These are phyloP conservation scores for Saccharomycopsis babjevae DNA, from an alignment of 805 yeast species.

Conservation along the genomic window DNA sequence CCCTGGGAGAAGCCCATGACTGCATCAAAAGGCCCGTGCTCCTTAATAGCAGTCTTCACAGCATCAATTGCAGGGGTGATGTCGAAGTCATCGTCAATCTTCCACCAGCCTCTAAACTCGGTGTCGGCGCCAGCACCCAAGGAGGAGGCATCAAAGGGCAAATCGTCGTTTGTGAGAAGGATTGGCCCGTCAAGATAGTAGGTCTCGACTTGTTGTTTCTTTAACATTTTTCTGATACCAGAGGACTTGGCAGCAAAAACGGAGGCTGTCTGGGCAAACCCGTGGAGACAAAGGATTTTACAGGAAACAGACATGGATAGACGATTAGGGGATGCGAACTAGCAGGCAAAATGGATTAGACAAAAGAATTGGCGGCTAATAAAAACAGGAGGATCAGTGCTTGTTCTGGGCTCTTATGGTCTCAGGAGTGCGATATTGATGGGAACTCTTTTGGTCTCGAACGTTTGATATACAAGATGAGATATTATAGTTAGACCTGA, in stretches of 20 bases:
- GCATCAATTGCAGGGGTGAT: slow-evolving; percentile 33
- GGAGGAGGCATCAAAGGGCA: slow-evolving; percentile 45
- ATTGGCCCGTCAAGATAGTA: slow-evolving; percentile 76
- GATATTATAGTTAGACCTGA: too few species aligned
- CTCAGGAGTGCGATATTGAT: too few species aligned
- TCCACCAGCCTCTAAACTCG: slow-evolving; percentile 68
- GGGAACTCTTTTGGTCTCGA: too few species aligned
- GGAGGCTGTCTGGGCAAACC: slow-evolving; percentile 77
- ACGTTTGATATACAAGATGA: too few species aligned
- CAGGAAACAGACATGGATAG: slow-evolving; percentile 16
- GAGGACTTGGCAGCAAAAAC: slow-evolving; percentile 82
- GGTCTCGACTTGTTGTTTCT: slow-evolving; percentile 51
- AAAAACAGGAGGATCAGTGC: too few species aligned
- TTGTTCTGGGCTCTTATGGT: too few species aligned
- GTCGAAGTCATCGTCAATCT: slow-evolving; percentile 33
- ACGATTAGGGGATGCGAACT: not conserved
- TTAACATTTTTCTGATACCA: slow-evolving; percentile 71
- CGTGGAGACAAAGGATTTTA: slow-evolving; percentile 79
- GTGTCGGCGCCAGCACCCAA: slow-evolving; percentile 28
- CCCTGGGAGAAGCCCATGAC: slow-evolving; percentile 92
- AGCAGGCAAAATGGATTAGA: not conserved
- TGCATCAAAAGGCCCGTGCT: slow-evolving; percentile 80
- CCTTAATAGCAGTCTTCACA: slow-evolving; percentile 40
- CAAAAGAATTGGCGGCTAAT: too few species aligned
- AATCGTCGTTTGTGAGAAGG: slow-evolving; percentile 51